Evolutionary conservation across 1,139 yeast genomes (phyloP).

Genomic region (Entelexis sorbosivorans): DNA sequence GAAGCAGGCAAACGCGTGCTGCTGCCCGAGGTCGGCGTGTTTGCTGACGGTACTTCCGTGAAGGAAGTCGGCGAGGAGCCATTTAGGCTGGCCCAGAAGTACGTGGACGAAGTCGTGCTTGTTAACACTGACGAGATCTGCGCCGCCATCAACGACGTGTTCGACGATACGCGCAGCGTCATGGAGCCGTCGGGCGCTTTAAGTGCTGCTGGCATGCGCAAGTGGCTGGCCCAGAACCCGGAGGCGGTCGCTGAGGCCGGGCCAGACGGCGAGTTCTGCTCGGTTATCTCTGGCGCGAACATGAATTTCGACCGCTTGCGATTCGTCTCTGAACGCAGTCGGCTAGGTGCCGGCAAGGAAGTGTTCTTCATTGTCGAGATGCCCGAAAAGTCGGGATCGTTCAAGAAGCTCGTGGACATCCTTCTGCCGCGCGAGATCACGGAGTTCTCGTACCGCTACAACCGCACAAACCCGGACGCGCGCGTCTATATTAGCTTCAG

Average conservation of each 20-base stretch:
- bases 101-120: constrained; percentile 76
- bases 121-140: constrained; percentile 92
- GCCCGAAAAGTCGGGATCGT: constrained; percentile 89
- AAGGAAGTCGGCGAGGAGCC: constrained; percentile 82
- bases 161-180: constrained; percentile 87
- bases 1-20: constrained; percentile 43
- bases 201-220: constrained; percentile 87
- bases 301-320: constrained; percentile 95
- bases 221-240: constrained; percentile 55
- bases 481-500: constrained; percentile 79
- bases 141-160: constrained; percentile 94
- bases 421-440: constrained; percentile 83
- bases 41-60: constrained; percentile 99
- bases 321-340: constrained; percentile 96
- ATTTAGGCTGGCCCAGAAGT: constrained; percentile 64
- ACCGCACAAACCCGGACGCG: constrained; percentile 42
- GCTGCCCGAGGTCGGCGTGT: constrained; percentile 73
- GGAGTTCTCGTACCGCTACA: constrained; percentile 80
- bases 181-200: constrained; percentile 97
- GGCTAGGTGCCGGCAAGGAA: constrained; percentile 93
- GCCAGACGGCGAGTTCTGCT: constrained; percentile 54
- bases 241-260: constrained; percentile 28
- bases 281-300: constrained; percentile 89
- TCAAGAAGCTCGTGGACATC: constrained; percentile 58
- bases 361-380: constrained; percentile 81